These are phyloP conservation scores for Fusarium devonianum DNA, from an alignment of 2,329 filamentous ascomycete genomes.

Conservation along the genomic window DNA sequence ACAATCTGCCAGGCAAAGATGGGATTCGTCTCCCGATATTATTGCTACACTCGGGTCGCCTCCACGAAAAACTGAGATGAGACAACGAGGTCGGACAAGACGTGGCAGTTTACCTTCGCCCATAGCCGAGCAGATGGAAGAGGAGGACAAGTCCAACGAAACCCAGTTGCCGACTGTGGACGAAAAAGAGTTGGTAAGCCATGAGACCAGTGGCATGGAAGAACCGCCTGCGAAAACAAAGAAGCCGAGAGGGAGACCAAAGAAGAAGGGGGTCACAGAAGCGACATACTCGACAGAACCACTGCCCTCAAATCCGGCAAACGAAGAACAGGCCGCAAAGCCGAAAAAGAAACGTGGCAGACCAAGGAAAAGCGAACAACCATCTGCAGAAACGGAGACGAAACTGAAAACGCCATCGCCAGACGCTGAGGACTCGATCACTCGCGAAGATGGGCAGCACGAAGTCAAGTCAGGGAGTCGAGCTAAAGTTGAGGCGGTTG, in stretches of 20 bases:
- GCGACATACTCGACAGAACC: conserved; percentile 16
- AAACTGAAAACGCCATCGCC: conserved; percentile 7
- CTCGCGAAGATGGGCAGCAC: conserved; percentile 9
- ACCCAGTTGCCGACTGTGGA: conserved; percentile 6
- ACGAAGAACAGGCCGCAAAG: conserved; percentile 15
- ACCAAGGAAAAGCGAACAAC: conserved; percentile 49
- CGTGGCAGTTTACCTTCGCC: conserved; percentile 1
- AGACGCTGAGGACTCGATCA: conserved; percentile 6
- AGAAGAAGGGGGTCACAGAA: conserved; percentile 35
- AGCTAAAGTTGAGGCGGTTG: conserved; percentile 1
- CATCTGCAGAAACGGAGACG: conserved; percentile 1
- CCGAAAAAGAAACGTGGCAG: conserved; percentile 52
- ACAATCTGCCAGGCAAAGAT: conserved; percentile 7
- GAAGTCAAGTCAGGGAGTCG: conserved; percentile 5
- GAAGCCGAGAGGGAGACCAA: conserved; percentile 46
- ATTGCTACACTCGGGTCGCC: conserved; percentile 30
- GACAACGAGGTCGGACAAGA: conserved; percentile 9
- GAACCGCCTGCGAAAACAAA: conserved; percentile 34
- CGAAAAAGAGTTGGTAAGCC: background rate
- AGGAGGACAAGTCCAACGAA: conserved; percentile 2
- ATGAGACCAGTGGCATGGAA: conserved; percentile 27
- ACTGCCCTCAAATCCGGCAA: conserved; percentile 4
- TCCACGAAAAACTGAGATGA: conserved; percentile 10
- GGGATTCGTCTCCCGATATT: conserved; percentile 39
- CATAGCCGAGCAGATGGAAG: conserved; percentile 3